A percentile compares a stretch with the other conserved stretches of the same genome.
These are phyloP conservation scores for Oryza rufipogon DNA, from an alignment of 176 grass and related monocot genomes.

Conservation along the genomic window DNA sequence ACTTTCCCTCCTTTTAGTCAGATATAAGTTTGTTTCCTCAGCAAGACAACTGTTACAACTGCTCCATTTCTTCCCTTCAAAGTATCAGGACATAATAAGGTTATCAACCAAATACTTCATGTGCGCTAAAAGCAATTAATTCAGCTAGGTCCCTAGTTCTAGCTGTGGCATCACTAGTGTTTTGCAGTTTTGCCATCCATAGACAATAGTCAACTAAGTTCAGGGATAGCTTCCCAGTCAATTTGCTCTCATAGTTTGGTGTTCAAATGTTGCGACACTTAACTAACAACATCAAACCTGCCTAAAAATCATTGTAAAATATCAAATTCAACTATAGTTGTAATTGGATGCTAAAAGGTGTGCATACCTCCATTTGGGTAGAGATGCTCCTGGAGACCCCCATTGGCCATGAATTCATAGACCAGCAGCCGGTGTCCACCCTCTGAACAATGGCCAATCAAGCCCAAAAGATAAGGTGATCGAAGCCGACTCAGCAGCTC, in stretches of 20 bases:
- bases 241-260: neutral
- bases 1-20: slow-evolving; percentile 8
- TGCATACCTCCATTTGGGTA: slow-evolving; percentile 77
- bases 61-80: neutral
- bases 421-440: slow-evolving; percentile 81
- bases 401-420: slow-evolving; percentile 99
- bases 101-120: slow-evolving; percentile 19
- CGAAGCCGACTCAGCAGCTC: slow-evolving; percentile 84
- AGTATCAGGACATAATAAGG: slow-evolving; percentile 16
- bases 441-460: slow-evolving; percentile 93
- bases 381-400: slow-evolving; percentile 95
- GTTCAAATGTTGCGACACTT: neutral
- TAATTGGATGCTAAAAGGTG: slow-evolving; percentile 15
- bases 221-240: neutral
- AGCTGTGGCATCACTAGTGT: slow-evolving; percentile 13
- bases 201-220: slow-evolving; percentile 11
- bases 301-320: neutral
- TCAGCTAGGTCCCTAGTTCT: neutral
- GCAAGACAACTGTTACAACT: neutral
- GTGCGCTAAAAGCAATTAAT: neutral
- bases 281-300: slow-evolving; percentile 12
- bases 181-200: slow-evolving; percentile 24
- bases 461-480: slow-evolving; percentile 70
- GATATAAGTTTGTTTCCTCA: slow-evolving; percentile 18
- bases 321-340: slow-evolving; percentile 15